Percentiles rank a stretch among this genome's conserved stretches.
Conservation (phyloP, 306 rosid species). For the Vicia faba region DNA sequence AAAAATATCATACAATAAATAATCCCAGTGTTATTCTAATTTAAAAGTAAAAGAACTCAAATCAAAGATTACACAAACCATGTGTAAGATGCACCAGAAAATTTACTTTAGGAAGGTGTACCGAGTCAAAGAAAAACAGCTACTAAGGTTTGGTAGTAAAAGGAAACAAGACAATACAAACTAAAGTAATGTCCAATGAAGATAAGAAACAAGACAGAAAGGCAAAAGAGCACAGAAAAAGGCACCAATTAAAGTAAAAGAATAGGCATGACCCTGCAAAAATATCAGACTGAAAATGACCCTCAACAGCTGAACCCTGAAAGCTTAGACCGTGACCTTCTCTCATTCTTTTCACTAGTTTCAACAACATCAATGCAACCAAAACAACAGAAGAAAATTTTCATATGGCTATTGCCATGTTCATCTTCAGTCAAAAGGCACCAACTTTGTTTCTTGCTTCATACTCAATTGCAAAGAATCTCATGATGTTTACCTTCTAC, state of each 20-base stretch:
- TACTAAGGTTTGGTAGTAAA: constrained; percentile 6
- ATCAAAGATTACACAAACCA: background rate
- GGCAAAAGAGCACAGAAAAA: constrained; percentile 14
- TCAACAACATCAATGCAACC: constrained; percentile 43
- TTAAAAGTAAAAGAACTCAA: background rate
- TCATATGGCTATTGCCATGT: constrained; percentile 23
- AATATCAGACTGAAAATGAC: constrained; percentile 43
- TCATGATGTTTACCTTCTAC: constrained; percentile 41
- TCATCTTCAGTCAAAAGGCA: constrained; percentile 35
- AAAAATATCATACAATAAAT: too few relatives aligned
- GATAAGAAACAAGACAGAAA: constrained; percentile 1
- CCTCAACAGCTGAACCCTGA: constrained; percentile 29
- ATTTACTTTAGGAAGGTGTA: background rate
- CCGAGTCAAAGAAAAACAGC: background rate
- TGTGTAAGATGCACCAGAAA: background rate
- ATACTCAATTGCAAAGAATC: constrained; percentile 46
- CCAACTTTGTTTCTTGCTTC: constrained; percentile 28
- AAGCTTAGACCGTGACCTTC: constrained; percentile 32
- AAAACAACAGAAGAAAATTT: constrained; percentile 6
- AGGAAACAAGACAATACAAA: constrained; percentile 1
- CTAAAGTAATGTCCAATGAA: background rate
- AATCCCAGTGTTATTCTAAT: background rate
- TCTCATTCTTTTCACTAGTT: constrained; percentile 30
- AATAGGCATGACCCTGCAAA: constrained; percentile 53
- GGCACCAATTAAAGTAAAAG: constrained; percentile 33